Percentiles rank a stretch among this genome's conserved stretches.
Conservation (phyloP, 2,329 filamentous ascomycete species). For the Ceratocystis harringtonii region DNA sequence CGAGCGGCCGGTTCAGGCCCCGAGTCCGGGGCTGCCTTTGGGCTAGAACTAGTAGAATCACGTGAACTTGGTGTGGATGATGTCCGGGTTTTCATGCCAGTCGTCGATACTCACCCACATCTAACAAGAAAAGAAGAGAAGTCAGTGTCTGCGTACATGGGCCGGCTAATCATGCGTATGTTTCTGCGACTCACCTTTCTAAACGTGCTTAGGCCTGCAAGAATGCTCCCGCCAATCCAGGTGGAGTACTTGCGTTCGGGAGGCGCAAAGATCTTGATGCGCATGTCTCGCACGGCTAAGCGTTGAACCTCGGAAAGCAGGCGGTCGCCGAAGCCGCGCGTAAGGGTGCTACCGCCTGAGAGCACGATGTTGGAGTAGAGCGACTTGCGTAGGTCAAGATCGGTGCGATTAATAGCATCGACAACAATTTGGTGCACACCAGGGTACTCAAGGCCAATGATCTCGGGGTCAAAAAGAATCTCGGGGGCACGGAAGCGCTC, state of each 20-base stretch:
- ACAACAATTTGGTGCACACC: conserved; percentile 97
- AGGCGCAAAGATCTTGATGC: conserved; percentile 97
- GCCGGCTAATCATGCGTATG: neutral
- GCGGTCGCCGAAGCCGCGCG: conserved; percentile 90
- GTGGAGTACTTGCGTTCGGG: conserved; percentile 97
- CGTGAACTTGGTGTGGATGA: conserved; percentile 96
- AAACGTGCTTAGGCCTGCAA: conserved; percentile 93
- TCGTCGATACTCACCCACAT: conserved; percentile 99
- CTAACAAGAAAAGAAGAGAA: conserved; percentile 32
- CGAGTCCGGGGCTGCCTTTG: neutral
- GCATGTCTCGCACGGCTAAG: conserved; percentile 95
- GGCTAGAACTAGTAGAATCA: conserved; percentile 29
- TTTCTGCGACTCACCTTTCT: conserved; percentile 56
- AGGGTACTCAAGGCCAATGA: conserved; percentile 92
- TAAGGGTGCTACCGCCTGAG: conserved; percentile 88
- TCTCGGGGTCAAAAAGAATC: conserved; percentile 92
- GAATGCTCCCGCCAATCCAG: conserved; percentile 96
- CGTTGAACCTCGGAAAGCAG: conserved; percentile 83
- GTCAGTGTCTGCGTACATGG: conserved; percentile 9
- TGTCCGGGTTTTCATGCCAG: conserved; percentile 98
- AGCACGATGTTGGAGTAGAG: conserved; percentile 95
- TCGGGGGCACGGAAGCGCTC: conserved; percentile 93
- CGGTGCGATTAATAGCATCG: conserved; percentile 85
- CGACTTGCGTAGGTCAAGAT: conserved; percentile 86
- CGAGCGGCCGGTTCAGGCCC: neutral